Evolutionary conservation across 2,329 filamentous ascomycete genomes (phyloP), one percentile per base, ranked within the genome.

Genomic region (Gremmenia infestans): DNA sequence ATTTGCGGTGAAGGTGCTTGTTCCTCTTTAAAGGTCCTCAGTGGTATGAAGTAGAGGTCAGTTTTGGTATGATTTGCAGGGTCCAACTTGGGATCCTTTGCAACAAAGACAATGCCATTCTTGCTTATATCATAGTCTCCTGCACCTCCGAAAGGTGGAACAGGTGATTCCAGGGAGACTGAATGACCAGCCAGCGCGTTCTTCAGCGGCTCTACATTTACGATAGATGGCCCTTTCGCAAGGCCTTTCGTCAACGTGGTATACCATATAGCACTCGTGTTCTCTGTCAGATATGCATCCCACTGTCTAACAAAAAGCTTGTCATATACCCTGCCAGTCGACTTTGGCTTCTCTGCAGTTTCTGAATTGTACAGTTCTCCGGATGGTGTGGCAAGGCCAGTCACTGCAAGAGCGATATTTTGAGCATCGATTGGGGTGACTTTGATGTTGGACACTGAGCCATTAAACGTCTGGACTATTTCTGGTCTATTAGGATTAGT

Each of bases 231-330:
- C 32, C 63, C 63, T n/a, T 57, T 61, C 17, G 5, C 25, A 32
- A 32, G 28, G 2, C 64, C 68, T 51, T 68, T 72, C 52, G 67
- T 74, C 48, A 94, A 70, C 5, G 80, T 79, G 35, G 85, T 85
- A 32, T 89, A 88, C 78, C 87, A 94, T 28, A 96, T 78, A 2
- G 87, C 81, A 65, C 85, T 87, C 59, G 80, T 83, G 65, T 89
- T 85, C 47, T 85, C 80, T 0, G 81, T 83, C 25, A 85, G 76
- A 73, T 87, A 95, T n/a, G 79, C 72, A 68, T 95, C 89, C 90
- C 90, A 95, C 67, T 95, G 89, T 14, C 90, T 82, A 28, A 89
- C 88, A 66, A 89, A 94, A 25, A 92, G 81, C 48, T 81, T 82
- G 19, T 82, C 83, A 71, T 94, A 94, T 22, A 91, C 79, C 64